Conservation (phyloP, 257 asterid species). For the Sherardia arvensis region DNA sequence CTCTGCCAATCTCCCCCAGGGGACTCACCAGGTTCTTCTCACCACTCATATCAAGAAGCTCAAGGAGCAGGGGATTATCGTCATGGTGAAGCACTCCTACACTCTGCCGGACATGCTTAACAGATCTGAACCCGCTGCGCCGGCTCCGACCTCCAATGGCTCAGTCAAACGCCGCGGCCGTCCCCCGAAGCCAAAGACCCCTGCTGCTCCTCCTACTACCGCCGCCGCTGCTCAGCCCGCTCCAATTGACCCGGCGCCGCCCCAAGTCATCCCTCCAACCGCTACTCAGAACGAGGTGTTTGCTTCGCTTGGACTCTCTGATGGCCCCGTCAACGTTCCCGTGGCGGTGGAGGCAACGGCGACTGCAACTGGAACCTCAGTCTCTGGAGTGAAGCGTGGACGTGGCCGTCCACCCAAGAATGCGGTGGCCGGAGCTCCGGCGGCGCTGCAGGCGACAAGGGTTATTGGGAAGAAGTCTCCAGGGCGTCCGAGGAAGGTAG, state of each 20-base stretch:
- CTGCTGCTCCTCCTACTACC: neutral
- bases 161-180: slow-evolving; percentile 49
- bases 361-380: neutral
- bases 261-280: neutral
- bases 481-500: slow-evolving; percentile 12
- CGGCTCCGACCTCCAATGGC: slow-evolving; percentile 5
- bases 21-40: slow-evolving; percentile 42
- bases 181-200: slow-evolving; percentile 45
- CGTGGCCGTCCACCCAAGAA: slow-evolving; percentile 80
- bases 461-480: neutral
- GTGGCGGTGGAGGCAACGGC: neutral
- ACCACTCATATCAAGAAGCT: slow-evolving; percentile 44
- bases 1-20: slow-evolving; percentile 27
- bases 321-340: slow-evolving; percentile 25
- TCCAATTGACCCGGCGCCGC: neutral
- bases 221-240: neutral
- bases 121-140: slow-evolving; percentile 14
- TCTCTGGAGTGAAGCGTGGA: slow-evolving; percentile 20
- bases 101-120: slow-evolving; percentile 28
- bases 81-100: slow-evolving; percentile 67
- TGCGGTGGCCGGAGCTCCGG: slow-evolving; percentile 9
- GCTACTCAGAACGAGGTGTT: slow-evolving; percentile 12
- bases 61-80: slow-evolving; percentile 39
- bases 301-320: slow-evolving; percentile 32
- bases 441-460: slow-evolving; percentile 1